These are phyloP conservation scores for Guyanaporus albipodus DNA, from an alignment of 768 basidiomycete species.

Conservation along the genomic window DNA sequence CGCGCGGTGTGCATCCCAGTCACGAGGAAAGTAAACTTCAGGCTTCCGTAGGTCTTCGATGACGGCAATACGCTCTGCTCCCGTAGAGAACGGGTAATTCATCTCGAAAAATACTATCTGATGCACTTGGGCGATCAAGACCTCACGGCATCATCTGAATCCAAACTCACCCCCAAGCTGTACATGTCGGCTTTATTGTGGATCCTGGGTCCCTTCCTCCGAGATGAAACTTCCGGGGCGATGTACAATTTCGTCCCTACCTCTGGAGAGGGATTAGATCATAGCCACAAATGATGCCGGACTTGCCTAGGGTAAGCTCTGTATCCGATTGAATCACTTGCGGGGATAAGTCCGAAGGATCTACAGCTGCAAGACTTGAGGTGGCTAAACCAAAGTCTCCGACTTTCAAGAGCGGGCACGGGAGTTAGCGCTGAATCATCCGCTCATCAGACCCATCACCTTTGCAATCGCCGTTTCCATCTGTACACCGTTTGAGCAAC, in stretches of 20 bases:
- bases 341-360: slow-evolving; percentile 62
- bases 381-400: slow-evolving; percentile 94
- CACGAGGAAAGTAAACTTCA: slow-evolving; percentile 67
- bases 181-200: slow-evolving; percentile 93
- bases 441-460: slow-evolving; percentile 32
- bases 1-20: slow-evolving; percentile 60
- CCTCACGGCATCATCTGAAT: background rate
- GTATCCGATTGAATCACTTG: slow-evolving; percentile 44
- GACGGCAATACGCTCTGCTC: slow-evolving; percentile 78
- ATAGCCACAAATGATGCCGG: background rate
- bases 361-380: slow-evolving; percentile 72
- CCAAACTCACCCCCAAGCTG: slow-evolving; percentile 71
- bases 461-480: slow-evolving; percentile 83
- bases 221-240: slow-evolving; percentile 81
- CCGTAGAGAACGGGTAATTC: slow-evolving; percentile 82
- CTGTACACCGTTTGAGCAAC: slow-evolving; percentile 33
- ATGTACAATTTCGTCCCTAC: slow-evolving; percentile 92
- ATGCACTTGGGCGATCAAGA: background rate
- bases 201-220: slow-evolving; percentile 60
- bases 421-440: background rate
- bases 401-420: slow-evolving; percentile 39
- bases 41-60: slow-evolving; percentile 75
- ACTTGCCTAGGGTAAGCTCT: slow-evolving; percentile 72
- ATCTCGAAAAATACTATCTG: slow-evolving; percentile 98
- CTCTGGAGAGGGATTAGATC: slow-evolving; percentile 40